Evolutionary conservation across 2,329 filamentous ascomycete species (phyloP), one percentile per base, ranked within the genome.

Genomic region (Chaetothyriales sp.): DNA sequence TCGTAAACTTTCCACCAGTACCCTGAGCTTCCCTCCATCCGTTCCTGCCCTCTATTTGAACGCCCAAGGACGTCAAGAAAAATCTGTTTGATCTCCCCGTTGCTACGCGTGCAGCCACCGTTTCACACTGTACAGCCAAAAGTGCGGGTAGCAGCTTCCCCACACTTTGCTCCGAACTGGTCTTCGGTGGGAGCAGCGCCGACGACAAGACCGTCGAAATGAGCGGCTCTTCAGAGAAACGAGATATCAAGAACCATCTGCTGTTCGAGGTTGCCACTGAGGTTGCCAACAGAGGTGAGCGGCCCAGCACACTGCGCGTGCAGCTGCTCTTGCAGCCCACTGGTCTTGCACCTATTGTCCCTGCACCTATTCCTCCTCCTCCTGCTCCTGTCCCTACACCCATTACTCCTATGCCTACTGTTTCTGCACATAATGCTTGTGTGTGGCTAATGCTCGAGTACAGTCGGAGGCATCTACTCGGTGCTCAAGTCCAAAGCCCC

Each of bases 401-500:
- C 8, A 3, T 8, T 49, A 28, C 3, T 42, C 39, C 42, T 45
- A 36, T 51, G 39, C 57, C 63, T 52, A 9, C 28, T 39, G 43
- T 39, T 19, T 39, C 26, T 15, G 7, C 9, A 64, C 53, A 12
- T 25, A 28, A 44, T 51, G 42, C 55, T 61, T 45, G 60, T 47
- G 52, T 49, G 54, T 52, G 54, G 51, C 55, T 51, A 43, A 22
- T 2, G 15, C 19, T 25, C 43, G 18, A 43, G 36, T 28, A 42
- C 59, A 93, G 92, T 98, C 55, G 92, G 92, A 64, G 92, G 92
- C 62, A 98, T 98, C 71, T 98, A 98, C 75, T 96, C 90, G 15
- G 92, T 98, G 59, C 82, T 98, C 70, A 98, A 98, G 71, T 98
- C 92, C 55, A 98, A 98, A 70, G 90, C 92, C 39, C 90, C 92